Conservation (phyloP, 306 rosid species). For the Lathyrus tuberosus region DNA sequence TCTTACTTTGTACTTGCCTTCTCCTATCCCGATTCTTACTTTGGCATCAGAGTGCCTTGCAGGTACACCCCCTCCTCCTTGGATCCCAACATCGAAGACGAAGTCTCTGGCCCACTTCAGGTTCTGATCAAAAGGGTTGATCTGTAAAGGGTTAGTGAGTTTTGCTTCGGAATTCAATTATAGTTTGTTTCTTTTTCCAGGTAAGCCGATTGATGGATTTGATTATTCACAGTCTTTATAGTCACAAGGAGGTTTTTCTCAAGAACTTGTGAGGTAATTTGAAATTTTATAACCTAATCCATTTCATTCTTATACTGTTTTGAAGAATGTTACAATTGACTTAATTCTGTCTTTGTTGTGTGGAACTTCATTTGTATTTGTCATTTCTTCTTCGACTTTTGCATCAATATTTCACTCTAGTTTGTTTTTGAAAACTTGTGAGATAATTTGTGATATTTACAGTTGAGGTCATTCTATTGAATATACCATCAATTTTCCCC, state of each 20-base stretch:
- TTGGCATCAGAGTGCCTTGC: too few relatives aligned
- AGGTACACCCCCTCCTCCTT: too few relatives aligned
- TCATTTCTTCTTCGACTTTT: not conserved
- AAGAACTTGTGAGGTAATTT: slow-evolving; percentile 88
- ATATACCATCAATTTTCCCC: too few relatives aligned
- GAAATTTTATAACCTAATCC: not conserved
- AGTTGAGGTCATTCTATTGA: too few relatives aligned
- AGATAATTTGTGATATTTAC: too few relatives aligned
- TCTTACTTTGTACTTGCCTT: too few relatives aligned
- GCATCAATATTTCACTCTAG: not conserved
- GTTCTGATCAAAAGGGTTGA: not conserved
- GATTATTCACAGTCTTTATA: slow-evolving; percentile 92
- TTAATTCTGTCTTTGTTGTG: slow-evolving; percentile 3
- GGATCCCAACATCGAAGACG: too few relatives aligned
- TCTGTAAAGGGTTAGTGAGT: not conserved
- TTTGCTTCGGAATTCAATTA: slow-evolving; percentile 17
- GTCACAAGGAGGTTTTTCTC: slow-evolving; percentile 94
- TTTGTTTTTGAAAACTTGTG: too few relatives aligned
- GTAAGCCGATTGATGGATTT: slow-evolving; percentile 86
- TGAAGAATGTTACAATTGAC: not conserved
- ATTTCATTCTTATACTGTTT: not conserved
- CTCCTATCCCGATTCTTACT: too few relatives aligned
- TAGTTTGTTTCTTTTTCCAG: slow-evolving; percentile 39
- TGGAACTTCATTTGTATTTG: slow-evolving; percentile 24
- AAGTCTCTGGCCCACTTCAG: too few relatives aligned